Conservation (phyloP, 257 asterid species). For the Solanum chiquidenum region DNA sequence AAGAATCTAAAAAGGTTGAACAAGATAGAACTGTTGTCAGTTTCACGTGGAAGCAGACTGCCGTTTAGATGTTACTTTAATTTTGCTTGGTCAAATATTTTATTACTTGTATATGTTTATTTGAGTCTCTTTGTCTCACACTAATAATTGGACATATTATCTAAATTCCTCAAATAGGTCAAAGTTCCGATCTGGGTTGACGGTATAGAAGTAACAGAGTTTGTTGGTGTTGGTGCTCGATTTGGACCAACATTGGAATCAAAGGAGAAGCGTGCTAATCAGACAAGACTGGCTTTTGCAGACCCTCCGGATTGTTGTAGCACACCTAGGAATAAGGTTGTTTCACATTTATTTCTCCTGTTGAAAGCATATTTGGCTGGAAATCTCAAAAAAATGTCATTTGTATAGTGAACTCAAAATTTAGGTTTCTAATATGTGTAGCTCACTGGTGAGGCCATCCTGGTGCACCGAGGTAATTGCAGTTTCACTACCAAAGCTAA, state of each 20-base stretch:
- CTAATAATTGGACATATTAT: slow-evolving; percentile 1
- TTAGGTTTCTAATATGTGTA: slow-evolving; percentile 7
- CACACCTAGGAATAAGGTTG: slow-evolving; percentile 68
- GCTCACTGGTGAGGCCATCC: slow-evolving; percentile 78
- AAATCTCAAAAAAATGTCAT: background rate
- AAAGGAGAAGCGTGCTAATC: slow-evolving; percentile 89
- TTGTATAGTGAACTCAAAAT: slow-evolving; percentile 1
- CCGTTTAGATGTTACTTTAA: background rate
- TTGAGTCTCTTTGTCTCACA: background rate
- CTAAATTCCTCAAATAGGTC: slow-evolving; percentile 37
- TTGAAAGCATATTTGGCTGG: background rate
- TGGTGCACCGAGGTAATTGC: slow-evolving; percentile 86
- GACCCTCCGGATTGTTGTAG: slow-evolving; percentile 94
- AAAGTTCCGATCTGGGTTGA: slow-evolving; percentile 84
- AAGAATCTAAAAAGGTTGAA: background rate
- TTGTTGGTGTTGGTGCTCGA: slow-evolving; percentile 96
- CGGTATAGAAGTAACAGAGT: slow-evolving; percentile 61
- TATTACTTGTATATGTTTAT: background rate
- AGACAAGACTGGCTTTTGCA: slow-evolving; percentile 63
- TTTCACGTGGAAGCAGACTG: background rate
- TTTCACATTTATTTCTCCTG: background rate
- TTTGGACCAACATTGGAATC: slow-evolving; percentile 91
- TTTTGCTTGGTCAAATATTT: background rate
- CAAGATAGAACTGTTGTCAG: background rate
- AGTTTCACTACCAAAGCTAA: slow-evolving; percentile 82